Evolutionary conservation across 768 basidiomycete genomes (phyloP).

Genomic region (Russula lepida): DNA sequence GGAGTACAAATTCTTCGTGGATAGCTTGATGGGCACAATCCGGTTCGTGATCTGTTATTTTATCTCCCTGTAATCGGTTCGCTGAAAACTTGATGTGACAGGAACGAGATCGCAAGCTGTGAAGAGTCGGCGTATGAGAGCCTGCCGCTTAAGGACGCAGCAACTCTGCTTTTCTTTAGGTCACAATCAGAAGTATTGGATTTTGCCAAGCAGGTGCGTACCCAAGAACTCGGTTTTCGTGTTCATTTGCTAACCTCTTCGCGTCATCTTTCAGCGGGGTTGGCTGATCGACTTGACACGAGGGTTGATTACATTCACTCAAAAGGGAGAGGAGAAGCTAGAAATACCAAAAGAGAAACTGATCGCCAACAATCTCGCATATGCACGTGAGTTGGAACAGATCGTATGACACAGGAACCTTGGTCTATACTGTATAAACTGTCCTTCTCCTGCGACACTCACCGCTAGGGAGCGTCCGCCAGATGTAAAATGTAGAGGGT

Average conservation of each 20-base stretch:
- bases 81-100: constrained; percentile 26
- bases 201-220: constrained; percentile 71
- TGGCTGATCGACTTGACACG: constrained; percentile 75
- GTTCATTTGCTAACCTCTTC: not conserved
- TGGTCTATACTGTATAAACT: constrained; percentile 7
- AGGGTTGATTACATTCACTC: constrained; percentile 66
- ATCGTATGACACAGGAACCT: constrained; percentile 50
- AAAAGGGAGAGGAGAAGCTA: constrained; percentile 70
- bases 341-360: constrained; percentile 84
- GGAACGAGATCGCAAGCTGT: constrained; percentile 95
- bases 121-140: constrained; percentile 92
- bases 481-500: not conserved
- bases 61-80: not conserved
- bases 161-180: constrained; percentile 86
- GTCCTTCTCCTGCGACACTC: constrained; percentile 18
- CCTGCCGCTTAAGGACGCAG: constrained; percentile 82
- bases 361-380: constrained; percentile 65
- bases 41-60: constrained; percentile 49
- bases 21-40: constrained; percentile 90
- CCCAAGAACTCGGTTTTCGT: constrained; percentile 1
- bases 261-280: constrained; percentile 46
- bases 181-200: constrained; percentile 66
- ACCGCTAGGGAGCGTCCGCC: not conserved
- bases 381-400: constrained; percentile 85
- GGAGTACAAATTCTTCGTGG: constrained; percentile 92